A percentile compares a stretch with the other conserved stretches of the same genome.
phyloP scores from a whole-genome alignment of 495 filamentous ascomycete species.

The Wilcoxina mikolae region DNA sequence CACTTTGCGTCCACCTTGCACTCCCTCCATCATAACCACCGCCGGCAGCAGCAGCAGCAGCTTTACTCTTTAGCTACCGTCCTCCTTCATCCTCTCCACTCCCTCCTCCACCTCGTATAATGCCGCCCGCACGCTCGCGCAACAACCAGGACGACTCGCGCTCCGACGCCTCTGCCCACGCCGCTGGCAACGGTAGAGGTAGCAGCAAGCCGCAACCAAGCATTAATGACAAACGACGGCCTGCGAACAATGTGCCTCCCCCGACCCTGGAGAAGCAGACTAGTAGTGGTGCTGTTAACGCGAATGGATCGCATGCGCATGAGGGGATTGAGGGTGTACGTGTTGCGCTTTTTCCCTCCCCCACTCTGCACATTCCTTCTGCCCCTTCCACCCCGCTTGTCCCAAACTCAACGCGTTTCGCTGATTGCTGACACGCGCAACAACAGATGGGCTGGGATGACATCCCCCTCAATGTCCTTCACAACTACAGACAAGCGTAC shows the following conservation, averaged over 20 bases:
- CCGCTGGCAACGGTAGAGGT: too few species aligned
- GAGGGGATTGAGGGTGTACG: constrained; percentile 29
- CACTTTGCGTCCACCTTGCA: too few species aligned
- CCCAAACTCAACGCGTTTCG: not conserved
- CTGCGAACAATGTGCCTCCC: not conserved
- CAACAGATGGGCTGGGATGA: constrained; percentile 23
- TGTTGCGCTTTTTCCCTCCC: not conserved
- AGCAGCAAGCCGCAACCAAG: not conserved
- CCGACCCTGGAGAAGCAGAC: constrained; percentile 14
- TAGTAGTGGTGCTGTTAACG: constrained; percentile 15
- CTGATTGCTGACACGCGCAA: not conserved
- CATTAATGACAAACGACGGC: constrained; percentile 19
- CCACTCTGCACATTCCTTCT: not conserved
- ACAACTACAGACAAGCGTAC: constrained; percentile 25
- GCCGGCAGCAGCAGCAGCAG: too few species aligned
- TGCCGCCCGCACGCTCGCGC: constrained; percentile 23
- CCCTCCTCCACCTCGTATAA: constrained; percentile 2
- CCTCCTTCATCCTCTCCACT: not conserved
- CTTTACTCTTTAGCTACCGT: not conserved
- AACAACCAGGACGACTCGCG: constrained; percentile 20
- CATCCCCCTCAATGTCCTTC: constrained; percentile 23
- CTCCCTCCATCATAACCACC: too few species aligned
- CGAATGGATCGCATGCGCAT: constrained; percentile 27
- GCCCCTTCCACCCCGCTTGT: not conserved
- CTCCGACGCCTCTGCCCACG: not conserved